Percentiles rank a stretch among this genome's conserved stretches.
Evolutionary conservation across 2,329 filamentous ascomycete genomes (phyloP).

Genomic region (Penicillium capsulatum): DNA sequence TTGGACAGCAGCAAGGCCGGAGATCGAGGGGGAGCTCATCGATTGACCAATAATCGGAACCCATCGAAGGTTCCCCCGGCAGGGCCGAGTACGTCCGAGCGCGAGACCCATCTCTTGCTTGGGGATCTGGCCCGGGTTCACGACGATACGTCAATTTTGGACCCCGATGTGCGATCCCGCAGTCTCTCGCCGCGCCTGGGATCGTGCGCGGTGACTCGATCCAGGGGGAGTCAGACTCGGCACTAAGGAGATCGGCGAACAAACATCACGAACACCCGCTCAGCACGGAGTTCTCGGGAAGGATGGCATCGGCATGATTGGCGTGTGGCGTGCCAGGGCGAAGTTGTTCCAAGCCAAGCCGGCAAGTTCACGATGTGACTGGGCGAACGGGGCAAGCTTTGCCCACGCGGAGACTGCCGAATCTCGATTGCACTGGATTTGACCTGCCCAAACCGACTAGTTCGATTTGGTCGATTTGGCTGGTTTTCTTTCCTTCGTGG

Average conservation of each 20-base stretch:
- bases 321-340: neutral
- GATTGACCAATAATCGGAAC: slow-evolving; percentile 21
- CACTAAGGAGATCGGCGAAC: neutral
- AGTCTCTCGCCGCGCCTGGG: too few relatives aligned
- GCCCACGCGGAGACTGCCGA: slow-evolving; percentile 10
- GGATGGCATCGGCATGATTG: neutral
- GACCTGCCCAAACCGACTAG: neutral
- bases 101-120: neutral
- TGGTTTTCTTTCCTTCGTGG: slow-evolving; percentile 2
- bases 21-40: too few relatives aligned
- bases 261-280: neutral
- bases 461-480: slow-evolving; percentile 2
- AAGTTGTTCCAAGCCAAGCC: too few relatives aligned
- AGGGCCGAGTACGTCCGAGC: slow-evolving; percentile 13
- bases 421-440: neutral
- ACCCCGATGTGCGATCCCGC: too few relatives aligned
- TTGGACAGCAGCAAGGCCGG: slow-evolving; percentile 3
- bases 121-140: slow-evolving; percentile 9
- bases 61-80: neutral
- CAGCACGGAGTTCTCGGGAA: neutral
- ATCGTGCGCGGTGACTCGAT: neutral
- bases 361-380: slow-evolving; percentile 2
- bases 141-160: slow-evolving; percentile 21
- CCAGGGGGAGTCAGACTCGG: too few relatives aligned
- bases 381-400: slow-evolving; percentile 12